These are phyloP conservation scores for Penicillium concentricum DNA, from an alignment of 2,329 filamentous ascomycete species.

Conservation along the genomic window DNA sequence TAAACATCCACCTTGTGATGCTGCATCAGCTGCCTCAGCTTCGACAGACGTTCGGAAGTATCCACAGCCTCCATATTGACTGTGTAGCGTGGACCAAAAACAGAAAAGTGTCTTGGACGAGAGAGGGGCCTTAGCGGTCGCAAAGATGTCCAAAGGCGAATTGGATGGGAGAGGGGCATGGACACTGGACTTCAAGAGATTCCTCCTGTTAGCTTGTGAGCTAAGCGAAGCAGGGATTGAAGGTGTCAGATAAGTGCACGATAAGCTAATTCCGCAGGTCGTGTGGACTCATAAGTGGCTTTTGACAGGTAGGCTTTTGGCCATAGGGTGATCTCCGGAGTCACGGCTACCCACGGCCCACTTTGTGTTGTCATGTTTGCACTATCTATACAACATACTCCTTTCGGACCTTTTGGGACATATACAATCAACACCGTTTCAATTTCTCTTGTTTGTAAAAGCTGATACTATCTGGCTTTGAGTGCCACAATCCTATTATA, in stretches of 20 bases:
- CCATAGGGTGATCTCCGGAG: constrained; percentile 5
- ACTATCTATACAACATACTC: background rate
- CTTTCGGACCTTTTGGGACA: background rate
- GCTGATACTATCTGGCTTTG: background rate
- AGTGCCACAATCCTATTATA: background rate
- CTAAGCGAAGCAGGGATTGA: background rate
- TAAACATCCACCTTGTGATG: constrained; percentile 86
- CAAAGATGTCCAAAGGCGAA: constrained; percentile 32
- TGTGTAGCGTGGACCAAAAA: constrained; percentile 34
- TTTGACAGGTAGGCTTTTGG: background rate
- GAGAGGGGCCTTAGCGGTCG: constrained; percentile 28
- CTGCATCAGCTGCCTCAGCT: constrained; percentile 82
- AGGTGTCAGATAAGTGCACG: constrained; percentile 11
- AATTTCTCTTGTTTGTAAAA: background rate
- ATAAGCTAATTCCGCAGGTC: constrained; percentile 16
- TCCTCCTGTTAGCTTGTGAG: background rate
- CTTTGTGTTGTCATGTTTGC: constrained; percentile 15
- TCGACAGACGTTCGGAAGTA: constrained; percentile 72
- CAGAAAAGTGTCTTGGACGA: constrained; percentile 40
- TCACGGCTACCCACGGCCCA: constrained; percentile 12
- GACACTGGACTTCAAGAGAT: background rate
- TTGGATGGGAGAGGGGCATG: constrained; percentile 38
- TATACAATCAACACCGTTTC: background rate
- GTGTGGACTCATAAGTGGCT: constrained; percentile 12
- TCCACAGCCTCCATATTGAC: constrained; percentile 74